Base-by-base conservation (phyloP, 768 basidiomycete genomes). In the Pleurotus citrinopileatus region DNA sequence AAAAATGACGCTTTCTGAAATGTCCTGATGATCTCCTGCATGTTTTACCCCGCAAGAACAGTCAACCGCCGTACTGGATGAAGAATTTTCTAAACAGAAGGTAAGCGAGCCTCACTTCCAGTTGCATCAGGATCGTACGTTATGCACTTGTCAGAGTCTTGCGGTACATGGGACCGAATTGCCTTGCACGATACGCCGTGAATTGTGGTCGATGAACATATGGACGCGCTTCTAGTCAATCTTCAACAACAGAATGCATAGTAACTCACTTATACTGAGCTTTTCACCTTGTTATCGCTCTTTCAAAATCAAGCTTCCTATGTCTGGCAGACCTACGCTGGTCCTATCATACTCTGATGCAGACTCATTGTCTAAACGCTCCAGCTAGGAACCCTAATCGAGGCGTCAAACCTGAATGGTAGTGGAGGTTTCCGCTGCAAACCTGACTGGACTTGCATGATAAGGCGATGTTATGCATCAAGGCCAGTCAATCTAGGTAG, bases 21-120 rank as follows among this genome's bases (percentile, higher is more conserved):
- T 37, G 48, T 22, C 19, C 25, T 44, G 43, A 44, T 44, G 43
- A 37, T 23, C 29, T 51, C 48, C 17, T 29, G 48, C 29, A 44
- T 22, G 28, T 47, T 26, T n/a, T 26, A 22, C 45, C 23, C 7
- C 45, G 28, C 15, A 28, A 20, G 27, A n/a, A n/a, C 15, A 47
- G 15, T 27, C n/a, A 23, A 47, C 25, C 8, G 15, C 15, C 45
- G 25, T 9, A 3, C 15, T 47, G 12, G 27, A 47, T 15, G 15
- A 10, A 17, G 20, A 26, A 47, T 26, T 47, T 47, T 47, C 45
- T 32, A n/a, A n/a, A 47, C 13, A 47, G 45, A 47, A 47, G 17
- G 26, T 47, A 26, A 20, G 15, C n/a, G 4, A n/a, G n/a, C n/a
- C n/a, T n/a, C n/a, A n/a, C n/a, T n/a, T n/a, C n/a, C n/a, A n/a